phyloP scores from a whole-genome alignment of 805 yeast species.

The Lipomyces yamanashiensis region DNA sequence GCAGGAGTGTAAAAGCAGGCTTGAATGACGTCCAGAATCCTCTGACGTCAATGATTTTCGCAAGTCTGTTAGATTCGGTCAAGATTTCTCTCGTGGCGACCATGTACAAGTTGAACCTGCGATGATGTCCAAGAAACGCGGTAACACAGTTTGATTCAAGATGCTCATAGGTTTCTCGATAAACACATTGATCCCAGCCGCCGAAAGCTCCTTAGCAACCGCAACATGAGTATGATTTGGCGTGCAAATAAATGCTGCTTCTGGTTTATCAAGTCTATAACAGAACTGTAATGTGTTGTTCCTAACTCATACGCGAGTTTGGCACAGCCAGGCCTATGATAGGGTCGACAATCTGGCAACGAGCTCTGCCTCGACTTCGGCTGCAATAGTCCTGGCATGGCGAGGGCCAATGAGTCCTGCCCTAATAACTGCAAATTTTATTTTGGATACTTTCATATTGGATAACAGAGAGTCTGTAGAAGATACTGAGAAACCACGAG shows the following conservation, averaged over 20 bases:
- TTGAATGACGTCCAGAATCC: background rate
- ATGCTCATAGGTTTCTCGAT: background rate
- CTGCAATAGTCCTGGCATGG: background rate
- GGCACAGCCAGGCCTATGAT: background rate
- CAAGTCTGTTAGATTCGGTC: background rate
- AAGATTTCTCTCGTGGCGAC: background rate
- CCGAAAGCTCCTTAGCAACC: background rate
- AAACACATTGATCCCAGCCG: background rate
- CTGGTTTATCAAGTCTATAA: background rate
- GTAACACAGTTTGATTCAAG: background rate
- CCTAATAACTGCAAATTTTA: background rate
- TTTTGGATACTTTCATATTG: too few relatives aligned
- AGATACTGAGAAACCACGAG: too few relatives aligned
- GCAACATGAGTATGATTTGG: background rate
- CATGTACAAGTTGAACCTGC: background rate
- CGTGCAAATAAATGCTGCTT: background rate
- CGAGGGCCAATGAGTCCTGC: constrained; percentile 1
- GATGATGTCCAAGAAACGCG: background rate
- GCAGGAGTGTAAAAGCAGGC: background rate
- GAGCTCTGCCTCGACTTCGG: background rate
- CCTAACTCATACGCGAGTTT: background rate
- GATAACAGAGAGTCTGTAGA: too few relatives aligned
- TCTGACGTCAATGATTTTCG: background rate
- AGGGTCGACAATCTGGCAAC: background rate
- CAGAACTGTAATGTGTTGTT: background rate